phyloP scores from a whole-genome alignment of 2,329 filamentous ascomycete species.

The Epichloe brachyelytri region DNA sequence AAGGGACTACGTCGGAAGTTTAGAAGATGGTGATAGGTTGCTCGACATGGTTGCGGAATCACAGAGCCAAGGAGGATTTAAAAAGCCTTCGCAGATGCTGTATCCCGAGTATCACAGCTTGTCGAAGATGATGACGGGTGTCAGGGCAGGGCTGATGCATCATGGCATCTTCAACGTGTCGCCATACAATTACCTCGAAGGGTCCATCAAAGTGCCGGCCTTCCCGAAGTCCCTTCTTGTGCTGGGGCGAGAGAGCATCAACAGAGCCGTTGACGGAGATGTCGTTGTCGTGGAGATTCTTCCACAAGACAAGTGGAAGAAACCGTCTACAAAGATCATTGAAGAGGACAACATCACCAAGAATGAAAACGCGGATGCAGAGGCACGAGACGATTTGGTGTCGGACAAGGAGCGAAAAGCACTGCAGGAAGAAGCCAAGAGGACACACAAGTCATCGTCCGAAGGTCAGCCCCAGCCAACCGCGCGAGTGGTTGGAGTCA shows the following conservation, averaged over 20 bases:
- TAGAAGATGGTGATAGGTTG: conserved; percentile 73
- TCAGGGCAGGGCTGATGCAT: conserved; percentile 79
- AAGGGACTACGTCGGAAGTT: conserved; percentile 64
- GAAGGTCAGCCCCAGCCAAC: conserved; percentile 81
- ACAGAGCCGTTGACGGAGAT: conserved; percentile 83
- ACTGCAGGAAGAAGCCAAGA: conserved; percentile 82
- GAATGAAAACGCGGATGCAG: conserved; percentile 84
- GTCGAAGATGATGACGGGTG: conserved; percentile 87
- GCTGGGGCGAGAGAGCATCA: conserved; percentile 89
- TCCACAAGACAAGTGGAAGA: conserved; percentile 93
- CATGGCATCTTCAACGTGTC: conserved; percentile 95
- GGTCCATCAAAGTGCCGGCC: conserved; percentile 75
- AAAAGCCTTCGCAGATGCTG: conserved; percentile 53
- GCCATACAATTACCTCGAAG: conserved; percentile 95
- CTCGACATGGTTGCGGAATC: conserved; percentile 87
- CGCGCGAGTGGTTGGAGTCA: conserved; percentile 77
- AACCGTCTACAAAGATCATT: conserved; percentile 86
- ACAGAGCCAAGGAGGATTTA: conserved; percentile 52
- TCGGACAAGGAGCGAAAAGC: conserved; percentile 77
- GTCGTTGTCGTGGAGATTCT: conserved; percentile 86
- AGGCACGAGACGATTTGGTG: conserved; percentile 64
- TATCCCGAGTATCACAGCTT: conserved; percentile 84
- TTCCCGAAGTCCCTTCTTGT: conserved; percentile 84
- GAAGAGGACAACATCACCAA: conserved; percentile 86
- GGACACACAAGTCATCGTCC: conserved; percentile 60